Evolutionary conservation across 2,329 filamentous ascomycete species (phyloP), one percentile per base, ranked within the genome.

Genomic region (Cladophialophora yegresii): DNA sequence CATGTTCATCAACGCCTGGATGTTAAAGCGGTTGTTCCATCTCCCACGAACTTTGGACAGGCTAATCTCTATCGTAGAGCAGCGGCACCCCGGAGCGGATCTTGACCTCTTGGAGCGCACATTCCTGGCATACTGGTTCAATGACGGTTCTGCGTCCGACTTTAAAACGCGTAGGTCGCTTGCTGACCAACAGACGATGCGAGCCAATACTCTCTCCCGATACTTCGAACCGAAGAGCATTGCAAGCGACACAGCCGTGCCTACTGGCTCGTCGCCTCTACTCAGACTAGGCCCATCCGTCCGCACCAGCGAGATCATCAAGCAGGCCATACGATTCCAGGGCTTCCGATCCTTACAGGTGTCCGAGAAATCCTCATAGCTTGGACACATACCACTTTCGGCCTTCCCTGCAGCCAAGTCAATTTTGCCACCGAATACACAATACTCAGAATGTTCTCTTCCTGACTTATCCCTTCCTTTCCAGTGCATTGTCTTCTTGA

Each of bases 1-100:
- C 43, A 49, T 8, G 26, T 63, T 63, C 26, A 33, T 63, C 45
- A 63, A 63, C 20, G 47, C 30, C 23, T 63, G 61, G 60, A 33
- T 62, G 4, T 45, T 62, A 32, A 43, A 62, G 16, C 54, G 53
- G 26, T 20, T 47, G 28, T 33, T 28, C 10, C 45, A 26, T 33
- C 26, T 53, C 22, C 54, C 55, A 51, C 45, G 54, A 47, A 45
- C 53, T 3, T 33, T 58, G 30, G 22, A 22, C 30, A 43, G 51
- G 53, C 43, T 57, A 22, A 32, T 26, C 13, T 47, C 45, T 23
- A 45, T 58, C 30, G 23, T 30, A 20, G 32, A 58, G 13, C 28
- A 13, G 22, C 40, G 7, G 7, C 16, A 43, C 3, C 36, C 36
- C 2, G 36, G 13, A 43, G 36, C 36, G n/a, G 36, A 43, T 16